A percentile compares a stretch with the other conserved stretches of the same genome.
Evolutionary conservation across 1,139 yeast species (phyloP).

Genomic region (Arxiozyma bovina): DNA sequence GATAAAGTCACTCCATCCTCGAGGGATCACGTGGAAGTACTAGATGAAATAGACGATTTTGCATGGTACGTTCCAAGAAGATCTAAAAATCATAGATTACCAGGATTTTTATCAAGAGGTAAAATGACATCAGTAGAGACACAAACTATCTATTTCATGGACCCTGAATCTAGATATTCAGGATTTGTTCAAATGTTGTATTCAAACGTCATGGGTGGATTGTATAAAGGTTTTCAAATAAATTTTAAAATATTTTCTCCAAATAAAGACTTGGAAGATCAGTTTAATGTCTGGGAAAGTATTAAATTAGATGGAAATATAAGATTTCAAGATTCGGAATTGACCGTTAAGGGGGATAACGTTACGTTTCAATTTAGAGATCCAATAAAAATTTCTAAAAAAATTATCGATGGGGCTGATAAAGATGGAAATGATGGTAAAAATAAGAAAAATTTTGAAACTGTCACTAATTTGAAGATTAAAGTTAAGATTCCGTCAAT

Average conservation of each 20-base stretch:
- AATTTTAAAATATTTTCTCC: conserved; percentile 54
- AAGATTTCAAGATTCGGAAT: conserved; percentile 8
- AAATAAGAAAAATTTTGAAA: neutral
- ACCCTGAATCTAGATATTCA: conserved; percentile 45
- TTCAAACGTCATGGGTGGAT: conserved; percentile 64
- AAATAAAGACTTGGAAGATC: conserved; percentile 37
- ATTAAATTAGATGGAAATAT: conserved; percentile 18
- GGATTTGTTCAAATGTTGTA: conserved; percentile 83
- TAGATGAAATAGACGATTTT: conserved; percentile 9
- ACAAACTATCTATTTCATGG: conserved; percentile 69
- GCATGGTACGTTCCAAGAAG: conserved; percentile 14
- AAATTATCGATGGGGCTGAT: neutral
- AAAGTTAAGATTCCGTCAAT: conserved; percentile 34
- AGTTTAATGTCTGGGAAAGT: conserved; percentile 27
- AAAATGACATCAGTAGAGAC: conserved; percentile 58
- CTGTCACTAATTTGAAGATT: conserved; percentile 12
- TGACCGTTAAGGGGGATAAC: conserved; percentile 36
- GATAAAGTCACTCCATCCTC: conserved; percentile 4
- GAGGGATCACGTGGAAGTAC: neutral
- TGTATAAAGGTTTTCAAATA: conserved; percentile 77
- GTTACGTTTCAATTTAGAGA: conserved; percentile 57
- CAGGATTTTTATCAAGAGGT: conserved; percentile 3
- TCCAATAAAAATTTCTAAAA: conserved; percentile 2
- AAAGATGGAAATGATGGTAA: neutral
- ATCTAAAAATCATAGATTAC: neutral